Evolutionary conservation across 805 yeast species (phyloP).

Genomic region (Candida ortonii): DNA sequence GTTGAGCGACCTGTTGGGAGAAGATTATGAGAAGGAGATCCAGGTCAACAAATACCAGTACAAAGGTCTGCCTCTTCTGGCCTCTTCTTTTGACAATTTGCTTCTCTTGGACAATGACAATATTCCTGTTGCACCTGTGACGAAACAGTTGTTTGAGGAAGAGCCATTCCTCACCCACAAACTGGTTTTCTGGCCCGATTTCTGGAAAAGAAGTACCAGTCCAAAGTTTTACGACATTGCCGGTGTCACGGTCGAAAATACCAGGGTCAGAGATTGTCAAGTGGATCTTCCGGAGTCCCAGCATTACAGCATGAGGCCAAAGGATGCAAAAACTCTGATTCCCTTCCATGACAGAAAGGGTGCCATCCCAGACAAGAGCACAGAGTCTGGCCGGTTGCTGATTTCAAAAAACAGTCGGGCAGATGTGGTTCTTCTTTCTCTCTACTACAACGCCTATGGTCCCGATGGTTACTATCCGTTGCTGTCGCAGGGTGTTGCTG

Average conservation of each 20-base stretch:
- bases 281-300: constrained; percentile 24
- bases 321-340: constrained; percentile 22
- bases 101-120: constrained; percentile 46
- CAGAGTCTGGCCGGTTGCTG: constrained; percentile 64
- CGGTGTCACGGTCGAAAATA: constrained; percentile 34
- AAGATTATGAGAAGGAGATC: constrained; percentile 23
- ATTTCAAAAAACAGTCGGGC: constrained; percentile 55
- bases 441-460: constrained; percentile 60
- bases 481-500: constrained; percentile 58
- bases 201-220: constrained; percentile 62
- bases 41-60: constrained; percentile 33
- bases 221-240: constrained; percentile 61
- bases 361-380: constrained; percentile 57
- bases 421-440: constrained; percentile 50
- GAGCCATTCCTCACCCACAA: constrained; percentile 43
- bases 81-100: constrained; percentile 48
- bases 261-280: constrained; percentile 34
- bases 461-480: constrained; percentile 56
- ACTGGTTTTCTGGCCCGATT: constrained; percentile 64
- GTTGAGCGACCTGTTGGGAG: constrained; percentile 37
- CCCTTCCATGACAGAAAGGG: constrained; percentile 62
- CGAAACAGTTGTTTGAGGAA: constrained; percentile 49
- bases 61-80: constrained; percentile 39
- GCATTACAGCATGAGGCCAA: constrained; percentile 15
- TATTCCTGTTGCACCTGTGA: constrained; percentile 46